Evolutionary conservation across 192 early-diverging fungal species (phyloP), one percentile per base, ranked within the genome.

Genomic region (Helicostylum pulchrum): DNA sequence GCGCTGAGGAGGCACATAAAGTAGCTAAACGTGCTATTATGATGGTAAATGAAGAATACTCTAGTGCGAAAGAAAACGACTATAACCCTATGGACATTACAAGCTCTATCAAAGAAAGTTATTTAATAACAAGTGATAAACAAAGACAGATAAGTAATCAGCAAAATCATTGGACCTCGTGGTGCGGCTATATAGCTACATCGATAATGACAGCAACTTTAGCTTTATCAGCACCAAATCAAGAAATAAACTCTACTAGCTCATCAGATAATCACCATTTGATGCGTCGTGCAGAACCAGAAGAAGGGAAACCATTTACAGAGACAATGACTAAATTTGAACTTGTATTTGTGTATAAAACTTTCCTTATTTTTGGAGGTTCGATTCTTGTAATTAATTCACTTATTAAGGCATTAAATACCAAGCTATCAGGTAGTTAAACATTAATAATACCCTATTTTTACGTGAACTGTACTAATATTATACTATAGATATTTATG

Each of bases 341-440:
- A 59, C 59, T 68, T 26, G 58, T 68, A n/a, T 74, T 74, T 52
- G 50, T 74, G 8, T 74, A 74, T 48, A 74, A 74, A 52, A 70
- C 67, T 6, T 68, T 74, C 12, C 44, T 74, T 15, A 74, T 74
- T 15, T 65, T 51, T 34, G 73, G 73, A 30, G 73, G 73, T 39
- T 14, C 48, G 8, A 66, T 74, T 21, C 26, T 74, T 10, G 48
- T 65, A 0, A 55, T 74, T 23, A 74, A 74, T 42, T 66, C 73
- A 12, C 45, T 74, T 10, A 74, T 74, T 19, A 74, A 74, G 55
- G 31, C 65, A 8, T 50, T 74, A 14, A 68, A 74, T 21, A 74
- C 73, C n/a, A 70, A 66, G 34, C 15, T 74, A n/a, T 53, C 65
- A 15, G 68, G 73, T 74, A 70, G n/a, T n/a, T n/a, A n/a, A n/a